Percentiles rank a stretch among this genome's conserved stretches.
Conservation (phyloP, 768 basidiomycete genomes). For the Leccinum barrowsii region DNA sequence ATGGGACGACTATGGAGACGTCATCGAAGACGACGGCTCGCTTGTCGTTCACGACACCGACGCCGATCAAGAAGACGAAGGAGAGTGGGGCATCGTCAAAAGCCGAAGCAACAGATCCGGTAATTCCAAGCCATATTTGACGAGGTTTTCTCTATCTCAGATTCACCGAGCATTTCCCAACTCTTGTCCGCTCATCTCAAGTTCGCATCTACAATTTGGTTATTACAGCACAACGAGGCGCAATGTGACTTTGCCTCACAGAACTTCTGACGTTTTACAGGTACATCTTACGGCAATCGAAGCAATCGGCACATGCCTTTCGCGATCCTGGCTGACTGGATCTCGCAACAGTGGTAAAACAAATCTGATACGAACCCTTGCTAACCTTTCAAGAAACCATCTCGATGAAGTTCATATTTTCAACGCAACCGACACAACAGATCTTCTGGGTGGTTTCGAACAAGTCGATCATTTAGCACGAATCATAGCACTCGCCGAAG, state of each 20-base stretch:
- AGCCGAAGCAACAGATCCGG: too few relatives aligned
- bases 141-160: constrained; percentile 40
- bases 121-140: constrained; percentile 43
- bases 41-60: too few relatives aligned
- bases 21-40: too few relatives aligned
- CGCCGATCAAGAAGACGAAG: too few relatives aligned
- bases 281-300: constrained; percentile 65
- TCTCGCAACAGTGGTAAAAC: constrained; percentile 75
- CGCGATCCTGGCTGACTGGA: constrained; percentile 84
- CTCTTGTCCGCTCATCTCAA: constrained; percentile 34
- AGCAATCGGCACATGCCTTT: constrained; percentile 65
- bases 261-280: constrained; percentile 54
- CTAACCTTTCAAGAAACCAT: constrained; percentile 61
- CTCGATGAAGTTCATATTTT: constrained; percentile 78
- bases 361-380: constrained; percentile 62
- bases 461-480: constrained; percentile 64
- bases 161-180: constrained; percentile 38
- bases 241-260: constrained; percentile 31
- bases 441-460: constrained; percentile 94
- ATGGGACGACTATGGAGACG: too few relatives aligned
- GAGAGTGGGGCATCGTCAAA: too few relatives aligned
- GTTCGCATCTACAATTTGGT: constrained; percentile 61
- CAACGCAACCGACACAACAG: constrained; percentile 86
- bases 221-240: constrained; percentile 43
- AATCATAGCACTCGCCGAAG: constrained; percentile 35